Percentiles rank a stretch among this genome's conserved stretches.
These are phyloP conservation scores for Penicillium robsamsonii DNA, from an alignment of 495 filamentous ascomycete species.

Conservation along the genomic window DNA sequence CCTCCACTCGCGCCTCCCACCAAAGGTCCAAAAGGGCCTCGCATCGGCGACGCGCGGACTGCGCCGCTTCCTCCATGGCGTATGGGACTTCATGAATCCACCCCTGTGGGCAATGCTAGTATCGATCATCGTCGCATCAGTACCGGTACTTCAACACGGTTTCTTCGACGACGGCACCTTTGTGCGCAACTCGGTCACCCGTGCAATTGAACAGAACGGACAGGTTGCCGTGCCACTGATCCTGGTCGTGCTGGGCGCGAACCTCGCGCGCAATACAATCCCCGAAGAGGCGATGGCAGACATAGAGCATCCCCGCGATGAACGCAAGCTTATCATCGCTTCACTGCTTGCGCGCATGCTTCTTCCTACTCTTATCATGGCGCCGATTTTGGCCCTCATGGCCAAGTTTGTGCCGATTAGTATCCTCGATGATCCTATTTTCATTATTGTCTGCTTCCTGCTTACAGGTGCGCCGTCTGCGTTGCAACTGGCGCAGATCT, in stretches of 20 bases:
- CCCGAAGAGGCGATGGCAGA: conserved; percentile 55
- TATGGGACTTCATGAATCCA: conserved; percentile 96
- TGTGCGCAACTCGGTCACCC: conserved; percentile 86
- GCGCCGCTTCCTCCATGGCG: conserved; percentile 57
- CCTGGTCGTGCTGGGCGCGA: conserved; percentile 92
- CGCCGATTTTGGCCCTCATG: conserved; percentile 82
- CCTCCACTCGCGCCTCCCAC: conserved; percentile 53
- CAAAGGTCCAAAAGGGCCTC: conserved; percentile 54
- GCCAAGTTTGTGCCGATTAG: conserved; percentile 92
- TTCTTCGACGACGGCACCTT: conserved; percentile 93
- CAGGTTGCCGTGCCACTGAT: conserved; percentile 94
- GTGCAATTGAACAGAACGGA: conserved; percentile 78
- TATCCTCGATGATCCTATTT: conserved; percentile 96
- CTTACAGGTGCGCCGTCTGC: conserved; percentile 93
- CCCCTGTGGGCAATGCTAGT: conserved; percentile 95
- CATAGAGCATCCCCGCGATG: conserved; percentile 60
- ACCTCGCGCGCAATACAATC: conserved; percentile 76
- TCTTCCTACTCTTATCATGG: conserved; percentile 87
- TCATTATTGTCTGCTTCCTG: conserved; percentile 95
- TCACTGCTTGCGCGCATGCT: conserved; percentile 88
- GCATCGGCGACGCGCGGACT: conserved; percentile 38
- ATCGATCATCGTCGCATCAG: conserved; percentile 83
- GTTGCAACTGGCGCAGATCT: conserved; percentile 94
- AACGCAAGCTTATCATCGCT: conserved; percentile 78
- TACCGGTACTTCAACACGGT: conserved; percentile 76